Base-by-base conservation (phyloP, 805 yeast species). In the Maudiozyma bulderi region DNA sequence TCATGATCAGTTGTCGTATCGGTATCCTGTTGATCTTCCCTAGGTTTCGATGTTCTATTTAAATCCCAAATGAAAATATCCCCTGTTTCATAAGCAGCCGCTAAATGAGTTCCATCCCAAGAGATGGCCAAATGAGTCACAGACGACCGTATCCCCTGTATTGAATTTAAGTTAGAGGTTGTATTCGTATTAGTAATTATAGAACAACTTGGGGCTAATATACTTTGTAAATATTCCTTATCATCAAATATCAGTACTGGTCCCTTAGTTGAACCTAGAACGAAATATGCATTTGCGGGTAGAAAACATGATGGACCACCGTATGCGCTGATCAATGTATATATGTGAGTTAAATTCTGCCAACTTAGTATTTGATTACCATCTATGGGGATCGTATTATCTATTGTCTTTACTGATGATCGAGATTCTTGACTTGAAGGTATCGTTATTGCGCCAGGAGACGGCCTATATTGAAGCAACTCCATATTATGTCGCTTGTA, bases 221-320 rank as follows among this genome's bases (percentile, higher is more conserved):
- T 71, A 41, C 67, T 66, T 11, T 74, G 68, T 4, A 85, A 59
- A 32, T 68, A 70, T 61, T 90, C 96, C 42, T 75, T 75, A 52
- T 81, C 82, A 57, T 82, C 84, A 62, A 86, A 89, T 5, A 84
- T 70, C 5, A 86, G 63, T 0, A 87, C 69, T 37, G 63, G 68
- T 1, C 95, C 95, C 46, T 75, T 76, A 0, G 75, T 57, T 0
- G 96, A 89, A 2, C 95, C 96, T 7, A 89, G 57, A 0, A 79
- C 79, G 7, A 84, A 68, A 47, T 57, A 65, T 33, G 73, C 56
- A 34, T 70, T 74, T 8, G 76, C 71, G 0, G 76, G 69, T 0
- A 70, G 61, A 11, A 80, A 57, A 29, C 71, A 61, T 0, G 77
- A 68, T 0, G 83, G 79, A 1, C 73, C 70, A 0, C 91, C 90